Evolutionary conservation across 345 rosid species (phyloP), one percentile per base, ranked within the genome.

Genomic region (Populus pruinosa): DNA sequence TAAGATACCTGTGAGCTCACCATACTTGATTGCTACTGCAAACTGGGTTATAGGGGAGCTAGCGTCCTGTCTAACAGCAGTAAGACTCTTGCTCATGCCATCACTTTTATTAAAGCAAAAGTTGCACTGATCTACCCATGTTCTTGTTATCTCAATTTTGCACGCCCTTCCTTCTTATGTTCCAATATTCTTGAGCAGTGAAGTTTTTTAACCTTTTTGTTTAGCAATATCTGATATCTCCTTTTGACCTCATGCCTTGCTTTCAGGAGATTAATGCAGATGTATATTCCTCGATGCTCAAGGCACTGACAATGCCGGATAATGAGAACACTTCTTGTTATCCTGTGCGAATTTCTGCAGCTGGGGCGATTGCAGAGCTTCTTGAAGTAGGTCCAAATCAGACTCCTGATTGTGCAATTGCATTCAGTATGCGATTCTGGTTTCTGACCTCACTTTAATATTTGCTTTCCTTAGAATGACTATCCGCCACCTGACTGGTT

Each of bases 31-130:
- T 85, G 94, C 98, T 70, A 84, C 93, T 70, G 94, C 93, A 55
- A 90, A 89, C 80, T 93, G 98, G 98, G 88, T 93, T 50, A 83
- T 93, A 67, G 93, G 97, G 73, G 98, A 93, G 86, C 92, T 93
- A 75, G 90, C 88, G 5, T 69, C 89, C 76, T 91, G 94, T 88
- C 87, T 93, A 69, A 92, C 97, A 39, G 86, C 90, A 82, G 98
- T 90, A 79, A 86, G 87, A 74, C 67, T 29, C 65, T 65, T 74
- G 20, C 67, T 75, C 71, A 16, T 23, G 43, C 16, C 66, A 56
- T 78, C 76, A 47, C 39, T 47, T 78, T 66, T 77, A 25, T 66
- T n/a, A 27, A 11, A 17, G n/a, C 38, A 65, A 66, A 78, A 67
- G 29, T 18, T 33, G 75, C 81, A 20, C 67, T 69, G 18, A 49